Evolutionary conservation across 257 asterid genomes (phyloP).

Genomic region (Solanum rostratum): DNA sequence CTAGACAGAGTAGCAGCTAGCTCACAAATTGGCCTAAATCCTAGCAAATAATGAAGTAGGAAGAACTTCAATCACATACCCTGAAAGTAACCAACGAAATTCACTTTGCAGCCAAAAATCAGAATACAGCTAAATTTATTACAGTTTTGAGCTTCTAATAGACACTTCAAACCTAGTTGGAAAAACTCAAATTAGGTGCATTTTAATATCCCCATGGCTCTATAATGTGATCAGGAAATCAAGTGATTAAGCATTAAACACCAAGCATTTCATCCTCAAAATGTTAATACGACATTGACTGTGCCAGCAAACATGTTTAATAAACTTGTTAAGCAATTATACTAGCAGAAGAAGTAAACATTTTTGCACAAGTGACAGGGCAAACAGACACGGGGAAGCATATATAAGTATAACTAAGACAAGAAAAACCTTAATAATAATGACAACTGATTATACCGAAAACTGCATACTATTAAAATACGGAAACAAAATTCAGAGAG

Average conservation of each 20-base stretch:
- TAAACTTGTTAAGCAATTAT: neutral
- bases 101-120: neutral
- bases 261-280: neutral
- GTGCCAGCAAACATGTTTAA: neutral
- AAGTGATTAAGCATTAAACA: neutral
- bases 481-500: neutral
- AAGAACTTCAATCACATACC: neutral
- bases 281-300: neutral
- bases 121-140: neutral
- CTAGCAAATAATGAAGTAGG: neutral
- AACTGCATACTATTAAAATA: neutral
- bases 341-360: neutral
- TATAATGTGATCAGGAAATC: neutral
- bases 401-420: neutral
- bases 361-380: neutral
- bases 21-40: neutral
- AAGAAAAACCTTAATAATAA: neutral
- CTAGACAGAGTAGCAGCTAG: neutral
- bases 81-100: neutral
- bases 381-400: neutral
- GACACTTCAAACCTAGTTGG: neutral
- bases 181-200: neutral
- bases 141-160: neutral
- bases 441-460: neutral
- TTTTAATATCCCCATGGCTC: neutral